Conservation (phyloP, 2,329 filamentous ascomycete genomes). For the Exserohilum turcica region DNA sequence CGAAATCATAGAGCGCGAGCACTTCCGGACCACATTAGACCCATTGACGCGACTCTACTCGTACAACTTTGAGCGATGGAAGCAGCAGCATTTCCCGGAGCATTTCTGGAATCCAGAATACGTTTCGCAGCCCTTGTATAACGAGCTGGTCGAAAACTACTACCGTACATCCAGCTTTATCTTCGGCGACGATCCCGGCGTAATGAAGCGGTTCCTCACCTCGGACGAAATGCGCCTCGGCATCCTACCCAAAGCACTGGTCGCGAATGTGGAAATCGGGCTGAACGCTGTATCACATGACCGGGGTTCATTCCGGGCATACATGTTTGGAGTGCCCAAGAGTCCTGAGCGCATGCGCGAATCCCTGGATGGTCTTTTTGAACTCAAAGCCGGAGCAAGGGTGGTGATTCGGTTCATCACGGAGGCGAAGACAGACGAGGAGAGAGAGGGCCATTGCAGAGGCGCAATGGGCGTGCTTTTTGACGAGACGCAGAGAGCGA, state of each 20-base stretch:
- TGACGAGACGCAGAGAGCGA: conserved; percentile 10
- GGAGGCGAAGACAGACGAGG: conserved; percentile 13
- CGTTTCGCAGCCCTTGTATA: conserved; percentile 9
- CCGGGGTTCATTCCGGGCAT: conserved; percentile 24
- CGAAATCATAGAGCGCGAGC: conserved; percentile 24
- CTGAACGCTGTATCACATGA: conserved; percentile 24
- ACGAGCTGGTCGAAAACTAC: conserved; percentile 25
- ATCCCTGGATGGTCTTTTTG: conserved; percentile 20
- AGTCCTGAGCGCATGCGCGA: conserved; percentile 22
- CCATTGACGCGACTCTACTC: conserved; percentile 24
- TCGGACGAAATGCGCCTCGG: conserved; percentile 22
- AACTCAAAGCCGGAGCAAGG: conserved; percentile 18
- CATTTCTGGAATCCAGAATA: conserved; percentile 23
- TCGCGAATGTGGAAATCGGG: conserved; percentile 19
- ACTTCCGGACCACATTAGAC: conserved; percentile 27
- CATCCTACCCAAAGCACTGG: conserved; percentile 14
- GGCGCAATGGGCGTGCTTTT: conserved; percentile 14
- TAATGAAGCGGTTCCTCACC: conserved; percentile 22
- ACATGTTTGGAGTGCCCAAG: conserved; percentile 26
- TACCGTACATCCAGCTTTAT: conserved; percentile 26
- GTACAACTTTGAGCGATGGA: conserved; percentile 23
- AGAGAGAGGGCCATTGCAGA: conserved; percentile 16
- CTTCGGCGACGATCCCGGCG: conserved; percentile 22
- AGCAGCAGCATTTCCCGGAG: conserved; percentile 19
- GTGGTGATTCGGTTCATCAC: conserved; percentile 23